Evolutionary conservation across 306 rosid genomes (phyloP).

Genomic region (Bauhinia variegata): DNA sequence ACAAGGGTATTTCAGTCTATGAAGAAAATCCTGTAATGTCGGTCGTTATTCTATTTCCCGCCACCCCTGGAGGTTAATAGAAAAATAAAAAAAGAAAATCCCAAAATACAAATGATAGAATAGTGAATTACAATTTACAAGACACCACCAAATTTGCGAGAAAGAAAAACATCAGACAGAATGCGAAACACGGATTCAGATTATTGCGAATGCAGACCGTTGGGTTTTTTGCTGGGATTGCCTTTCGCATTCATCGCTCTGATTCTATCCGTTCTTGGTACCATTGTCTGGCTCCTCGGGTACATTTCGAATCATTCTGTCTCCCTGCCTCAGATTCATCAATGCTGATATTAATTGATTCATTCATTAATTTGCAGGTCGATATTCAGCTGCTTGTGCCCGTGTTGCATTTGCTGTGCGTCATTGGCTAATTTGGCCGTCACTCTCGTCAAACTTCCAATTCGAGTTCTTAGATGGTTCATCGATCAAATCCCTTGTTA

Average conservation of each 20-base stretch:
- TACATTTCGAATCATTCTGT: too few relatives aligned
- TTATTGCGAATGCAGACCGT: conserved; percentile 74
- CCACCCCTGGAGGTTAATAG: conserved; percentile 29
- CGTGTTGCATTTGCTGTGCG: conserved; percentile 71
- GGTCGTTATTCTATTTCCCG: neutral
- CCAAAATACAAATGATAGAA: too few relatives aligned
- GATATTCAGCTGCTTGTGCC: conserved; percentile 78
- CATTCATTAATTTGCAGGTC: too few relatives aligned
- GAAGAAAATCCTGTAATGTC: neutral
- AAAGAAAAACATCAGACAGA: too few relatives aligned
- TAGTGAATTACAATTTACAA: too few relatives aligned
- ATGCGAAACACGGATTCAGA: conserved; percentile 56
- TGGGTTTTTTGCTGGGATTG: conserved; percentile 79
- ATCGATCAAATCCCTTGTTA: conserved; percentile 73
- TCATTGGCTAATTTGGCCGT: conserved; percentile 76
- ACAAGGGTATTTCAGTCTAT: conserved; percentile 30
- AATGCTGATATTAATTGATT: too few relatives aligned
- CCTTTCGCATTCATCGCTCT: conserved; percentile 77
- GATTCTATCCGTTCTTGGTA: conserved; percentile 64
- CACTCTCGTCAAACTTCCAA: conserved; percentile 72
- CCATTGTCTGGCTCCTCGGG: conserved; percentile 79
- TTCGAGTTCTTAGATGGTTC: conserved; percentile 64
- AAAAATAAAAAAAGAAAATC: too few relatives aligned
- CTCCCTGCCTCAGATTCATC: too few relatives aligned
- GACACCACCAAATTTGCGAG: too few relatives aligned